phyloP scores from a whole-genome alignment of 139 green algal genomes.

The Coelastrella sp. region DNA sequence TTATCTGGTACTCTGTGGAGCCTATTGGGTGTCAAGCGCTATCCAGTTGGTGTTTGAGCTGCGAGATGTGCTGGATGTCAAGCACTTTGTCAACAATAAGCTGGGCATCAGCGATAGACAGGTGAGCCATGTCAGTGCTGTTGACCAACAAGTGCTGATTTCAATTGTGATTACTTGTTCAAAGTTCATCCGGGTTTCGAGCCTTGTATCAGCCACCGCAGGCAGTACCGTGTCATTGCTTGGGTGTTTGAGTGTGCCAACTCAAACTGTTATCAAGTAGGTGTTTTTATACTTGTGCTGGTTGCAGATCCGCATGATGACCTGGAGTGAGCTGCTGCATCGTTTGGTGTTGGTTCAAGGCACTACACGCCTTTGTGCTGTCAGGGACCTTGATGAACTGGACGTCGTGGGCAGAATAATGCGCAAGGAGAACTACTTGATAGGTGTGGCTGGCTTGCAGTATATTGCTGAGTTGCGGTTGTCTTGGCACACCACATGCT shows the following conservation, averaged over 20 bases:
- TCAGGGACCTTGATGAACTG: constrained; percentile 86
- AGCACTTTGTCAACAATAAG: constrained; percentile 74
- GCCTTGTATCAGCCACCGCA: no score
- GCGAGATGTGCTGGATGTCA: constrained; percentile 67
- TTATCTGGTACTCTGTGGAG: constrained; percentile 75
- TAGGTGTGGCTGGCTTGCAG: constrained; percentile 57
- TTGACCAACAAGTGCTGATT: not conserved
- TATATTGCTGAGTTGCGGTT: not conserved
- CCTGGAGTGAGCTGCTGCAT: constrained; percentile 90
- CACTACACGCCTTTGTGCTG: constrained; percentile 80
- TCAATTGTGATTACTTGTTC: no score
- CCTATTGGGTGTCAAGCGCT: constrained; percentile 76
- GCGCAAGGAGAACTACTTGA: constrained; percentile 72
- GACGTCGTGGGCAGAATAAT: constrained; percentile 94
- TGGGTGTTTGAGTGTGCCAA: no score
- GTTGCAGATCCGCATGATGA: constrained; percentile 66
- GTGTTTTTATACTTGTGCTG: no score
- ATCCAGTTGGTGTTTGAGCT: constrained; percentile 69
- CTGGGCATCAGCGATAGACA: constrained; percentile 83
- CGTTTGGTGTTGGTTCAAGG: constrained; percentile 87
- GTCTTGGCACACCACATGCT: no score
- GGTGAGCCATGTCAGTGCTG: constrained; percentile 8
- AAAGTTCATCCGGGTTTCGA: no score
- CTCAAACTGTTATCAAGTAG: no score
- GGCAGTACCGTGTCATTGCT: no score